These are phyloP conservation scores for Bolboschoenoplectus hybrid DNA, from an alignment of 202 grass and related monocot species.

Conservation along the genomic window DNA sequence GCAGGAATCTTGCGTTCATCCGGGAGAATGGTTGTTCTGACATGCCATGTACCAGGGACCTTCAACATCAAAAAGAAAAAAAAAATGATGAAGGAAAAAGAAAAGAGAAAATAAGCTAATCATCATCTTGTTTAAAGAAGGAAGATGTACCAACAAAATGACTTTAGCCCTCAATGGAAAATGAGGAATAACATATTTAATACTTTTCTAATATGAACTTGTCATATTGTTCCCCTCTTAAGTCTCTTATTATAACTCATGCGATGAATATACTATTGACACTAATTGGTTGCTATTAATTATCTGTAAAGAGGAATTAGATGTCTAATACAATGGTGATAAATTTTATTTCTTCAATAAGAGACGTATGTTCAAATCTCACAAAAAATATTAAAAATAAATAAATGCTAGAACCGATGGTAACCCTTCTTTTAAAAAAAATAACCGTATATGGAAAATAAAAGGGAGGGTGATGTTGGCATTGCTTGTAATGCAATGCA, in stretches of 20 bases:
- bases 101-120: background rate
- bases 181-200: background rate
- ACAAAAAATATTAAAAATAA: too few relatives aligned
- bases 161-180: background rate
- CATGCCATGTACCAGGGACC: constrained; percentile 49
- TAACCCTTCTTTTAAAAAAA: too few relatives aligned
- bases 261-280: background rate
- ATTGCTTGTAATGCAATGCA: background rate
- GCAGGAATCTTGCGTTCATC: constrained; percentile 51
- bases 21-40: constrained; percentile 59
- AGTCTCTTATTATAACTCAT: background rate
- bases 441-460: background rate
- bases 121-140: background rate
- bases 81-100: constrained; percentile 14
- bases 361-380: too few relatives aligned
- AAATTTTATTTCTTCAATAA: too few relatives aligned
- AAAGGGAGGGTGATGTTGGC: background rate
- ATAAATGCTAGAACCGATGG: too few relatives aligned
- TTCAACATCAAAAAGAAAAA: constrained; percentile 25
- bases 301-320: background rate
- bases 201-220: background rate
- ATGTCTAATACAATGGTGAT: too few relatives aligned
- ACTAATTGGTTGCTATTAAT: background rate
- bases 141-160: background rate
- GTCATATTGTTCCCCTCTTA: background rate